Conservation (phyloP, 345 rosid species). For the Murraya koenigii region DNA sequence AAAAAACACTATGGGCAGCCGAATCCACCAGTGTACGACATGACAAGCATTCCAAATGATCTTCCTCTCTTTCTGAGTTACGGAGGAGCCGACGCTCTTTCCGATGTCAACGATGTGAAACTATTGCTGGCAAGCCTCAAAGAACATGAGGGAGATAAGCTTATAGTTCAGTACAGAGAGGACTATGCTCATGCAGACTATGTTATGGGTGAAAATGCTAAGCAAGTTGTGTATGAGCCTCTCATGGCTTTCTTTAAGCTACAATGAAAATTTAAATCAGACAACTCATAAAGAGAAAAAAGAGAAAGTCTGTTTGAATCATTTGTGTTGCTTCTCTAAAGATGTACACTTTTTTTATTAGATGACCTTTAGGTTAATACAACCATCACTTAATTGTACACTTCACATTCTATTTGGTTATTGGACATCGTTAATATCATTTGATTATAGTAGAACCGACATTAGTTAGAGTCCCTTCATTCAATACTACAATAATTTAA, state of each 20-base stretch:
- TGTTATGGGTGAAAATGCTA: constrained; percentile 45
- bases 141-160: constrained; percentile 37
- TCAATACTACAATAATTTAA: too few species aligned
- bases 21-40: constrained; percentile 39
- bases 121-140: constrained; percentile 34
- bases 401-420: too few species aligned
- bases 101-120: constrained; percentile 39
- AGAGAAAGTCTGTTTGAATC: neutral
- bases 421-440: too few species aligned
- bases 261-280: constrained; percentile 15
- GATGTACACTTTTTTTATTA: neutral
- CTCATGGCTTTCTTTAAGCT: constrained; percentile 40
- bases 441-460: too few species aligned
- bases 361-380: neutral
- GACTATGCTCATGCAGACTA: constrained; percentile 50
- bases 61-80: constrained; percentile 45
- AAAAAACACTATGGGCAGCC: constrained; percentile 39
- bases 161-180: constrained; percentile 24
- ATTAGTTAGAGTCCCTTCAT: too few species aligned
- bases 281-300: neutral
- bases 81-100: constrained; percentile 48
- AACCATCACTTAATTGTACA: neutral
- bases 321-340: neutral
- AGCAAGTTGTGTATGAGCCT: constrained; percentile 45
- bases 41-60: constrained; percentile 44